phyloP scores from a whole-genome alignment of 2,329 filamentous ascomycete species.

The Dichotomopilus funicola region DNA sequence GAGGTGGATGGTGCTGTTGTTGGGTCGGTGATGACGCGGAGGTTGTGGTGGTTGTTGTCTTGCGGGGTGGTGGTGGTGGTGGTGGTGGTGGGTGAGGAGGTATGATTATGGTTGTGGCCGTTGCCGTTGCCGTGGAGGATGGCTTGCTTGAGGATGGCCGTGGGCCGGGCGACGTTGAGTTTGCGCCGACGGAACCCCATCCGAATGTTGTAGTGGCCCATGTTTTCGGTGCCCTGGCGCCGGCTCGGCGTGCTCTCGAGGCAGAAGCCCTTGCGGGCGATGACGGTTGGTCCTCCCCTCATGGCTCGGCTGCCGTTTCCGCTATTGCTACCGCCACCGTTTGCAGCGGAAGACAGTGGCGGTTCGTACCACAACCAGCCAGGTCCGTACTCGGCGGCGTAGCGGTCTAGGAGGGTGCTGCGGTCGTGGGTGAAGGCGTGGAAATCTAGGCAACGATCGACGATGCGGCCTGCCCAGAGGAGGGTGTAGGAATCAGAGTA shows the following conservation, averaged over 20 bases:
- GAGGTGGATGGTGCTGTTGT: background rate
- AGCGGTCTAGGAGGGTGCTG: constrained; percentile 33
- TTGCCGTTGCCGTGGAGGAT: too few relatives aligned
- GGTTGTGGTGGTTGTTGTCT: background rate
- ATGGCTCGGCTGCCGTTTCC: constrained; percentile 14
- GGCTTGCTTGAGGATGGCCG: too few relatives aligned
- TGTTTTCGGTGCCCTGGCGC: constrained; percentile 25
- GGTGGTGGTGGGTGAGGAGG: background rate
- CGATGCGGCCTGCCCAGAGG: constrained; percentile 37
- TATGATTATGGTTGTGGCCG: background rate
- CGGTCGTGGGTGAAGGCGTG: constrained; percentile 34
- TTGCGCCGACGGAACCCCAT: constrained; percentile 28
- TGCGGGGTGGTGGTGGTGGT: background rate
- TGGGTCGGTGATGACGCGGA: background rate
- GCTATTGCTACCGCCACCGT: too few relatives aligned
- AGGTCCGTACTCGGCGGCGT: constrained; percentile 30
- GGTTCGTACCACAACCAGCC: constrained; percentile 44
- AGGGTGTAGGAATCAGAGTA: constrained; percentile 36
- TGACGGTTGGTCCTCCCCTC: constrained; percentile 5
- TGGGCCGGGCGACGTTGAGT: constrained; percentile 7
- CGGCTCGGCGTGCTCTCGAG: constrained; percentile 18
- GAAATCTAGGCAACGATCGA: constrained; percentile 35
- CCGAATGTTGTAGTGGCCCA: constrained; percentile 26
- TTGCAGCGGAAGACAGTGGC: constrained; percentile 28
- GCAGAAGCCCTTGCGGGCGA: constrained; percentile 30